phyloP scores from a whole-genome alignment of 176 grass and related monocot species.

The Poa pratensis region DNA sequence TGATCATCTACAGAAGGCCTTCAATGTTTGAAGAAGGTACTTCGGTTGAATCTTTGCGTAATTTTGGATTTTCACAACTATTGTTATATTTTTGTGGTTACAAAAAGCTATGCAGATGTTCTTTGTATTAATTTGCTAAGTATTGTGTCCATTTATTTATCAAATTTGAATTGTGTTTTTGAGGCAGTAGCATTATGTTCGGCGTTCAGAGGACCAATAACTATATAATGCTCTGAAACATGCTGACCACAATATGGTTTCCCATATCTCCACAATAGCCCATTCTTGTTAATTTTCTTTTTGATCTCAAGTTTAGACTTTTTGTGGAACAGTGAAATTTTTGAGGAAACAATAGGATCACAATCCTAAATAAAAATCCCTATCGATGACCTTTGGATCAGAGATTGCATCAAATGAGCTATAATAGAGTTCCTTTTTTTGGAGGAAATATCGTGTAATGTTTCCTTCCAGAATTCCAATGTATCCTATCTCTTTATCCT shows the following conservation, averaged over 20 bases:
- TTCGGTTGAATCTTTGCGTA: conserved; percentile 1
- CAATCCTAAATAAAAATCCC: background rate
- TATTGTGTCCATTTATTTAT: conserved; percentile 1
- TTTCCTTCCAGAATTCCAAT: background rate
- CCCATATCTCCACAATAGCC: background rate
- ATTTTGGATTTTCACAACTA: background rate
- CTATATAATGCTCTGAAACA: background rate
- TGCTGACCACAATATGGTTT: conserved; percentile 12
- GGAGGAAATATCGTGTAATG: background rate
- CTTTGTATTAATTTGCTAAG: background rate
- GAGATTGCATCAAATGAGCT: background rate
- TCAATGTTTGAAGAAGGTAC: conserved; percentile 78
- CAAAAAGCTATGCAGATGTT: background rate
- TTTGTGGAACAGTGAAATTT: background rate
- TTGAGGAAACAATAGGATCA: background rate
- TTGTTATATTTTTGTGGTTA: background rate
- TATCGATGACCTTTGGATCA: background rate
- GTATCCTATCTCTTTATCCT: background rate
- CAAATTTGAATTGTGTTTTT: background rate
- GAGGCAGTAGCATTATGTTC: background rate
- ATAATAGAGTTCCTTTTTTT: background rate
- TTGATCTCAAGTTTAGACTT: background rate
- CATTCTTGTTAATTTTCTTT: conserved; percentile 11
- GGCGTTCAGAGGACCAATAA: background rate
- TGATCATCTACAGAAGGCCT: conserved; percentile 21